Percentiles rank a stretch among this genome's conserved stretches.
Evolutionary conservation across 2,329 filamentous ascomycete species (phyloP).

Genomic region (Talaromyces sp.): DNA sequence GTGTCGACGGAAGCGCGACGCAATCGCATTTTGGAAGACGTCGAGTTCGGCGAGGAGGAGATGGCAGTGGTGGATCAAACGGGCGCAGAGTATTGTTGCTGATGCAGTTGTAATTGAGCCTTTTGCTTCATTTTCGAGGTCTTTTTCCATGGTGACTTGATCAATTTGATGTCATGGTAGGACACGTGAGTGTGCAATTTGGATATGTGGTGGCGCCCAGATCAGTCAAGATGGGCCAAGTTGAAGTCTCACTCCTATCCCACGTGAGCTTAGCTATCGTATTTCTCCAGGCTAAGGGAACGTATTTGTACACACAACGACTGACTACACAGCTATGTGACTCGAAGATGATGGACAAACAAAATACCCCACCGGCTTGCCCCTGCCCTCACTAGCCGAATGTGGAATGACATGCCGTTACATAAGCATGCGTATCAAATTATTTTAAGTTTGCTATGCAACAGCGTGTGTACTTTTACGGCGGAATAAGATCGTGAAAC

Average conservation of each 20-base stretch:
- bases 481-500: no score
- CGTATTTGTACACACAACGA: neutral
- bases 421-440: neutral
- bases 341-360: neutral
- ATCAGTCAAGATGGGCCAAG: no score
- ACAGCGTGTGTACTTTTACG: neutral
- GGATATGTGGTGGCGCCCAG: neutral
- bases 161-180: neutral
- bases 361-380: neutral
- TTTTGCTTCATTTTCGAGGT: neutral
- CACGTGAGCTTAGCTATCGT: neutral
- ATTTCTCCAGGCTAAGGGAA: neutral
- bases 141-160: neutral
- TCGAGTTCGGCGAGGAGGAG: constrained; percentile 46
- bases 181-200: neutral
- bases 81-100: constrained; percentile 24
- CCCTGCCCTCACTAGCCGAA: neutral
- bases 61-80: constrained; percentile 39
- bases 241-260: neutral
- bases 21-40: constrained; percentile 43
- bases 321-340: neutral
- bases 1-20: constrained; percentile 41
- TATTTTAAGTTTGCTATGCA: neutral
- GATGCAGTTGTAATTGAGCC: neutral
- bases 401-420: neutral